A percentile compares a stretch with the other conserved stretches of the same genome.
These are phyloP conservation scores for Fraxinus dipetala DNA, from an alignment of 305 asterid genomes.

Conservation along the genomic window DNA sequence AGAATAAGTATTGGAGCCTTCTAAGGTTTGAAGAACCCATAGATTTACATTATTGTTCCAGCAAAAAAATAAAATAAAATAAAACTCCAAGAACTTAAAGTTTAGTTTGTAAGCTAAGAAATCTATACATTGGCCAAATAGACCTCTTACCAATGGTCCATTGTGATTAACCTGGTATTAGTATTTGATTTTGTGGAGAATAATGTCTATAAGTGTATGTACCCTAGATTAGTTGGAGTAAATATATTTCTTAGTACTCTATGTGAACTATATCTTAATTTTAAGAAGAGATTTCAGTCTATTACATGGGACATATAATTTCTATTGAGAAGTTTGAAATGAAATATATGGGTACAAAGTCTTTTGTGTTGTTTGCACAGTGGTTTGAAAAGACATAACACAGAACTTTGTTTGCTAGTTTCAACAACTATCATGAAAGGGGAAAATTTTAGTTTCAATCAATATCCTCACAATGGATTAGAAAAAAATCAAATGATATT, in stretches of 20 bases:
- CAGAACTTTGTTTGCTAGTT: not conserved
- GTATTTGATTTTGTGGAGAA: not conserved
- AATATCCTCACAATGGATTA: not conserved
- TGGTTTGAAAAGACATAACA: not conserved
- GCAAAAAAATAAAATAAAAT: too few species aligned
- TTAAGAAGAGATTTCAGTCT: not conserved
- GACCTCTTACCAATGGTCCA: not conserved
- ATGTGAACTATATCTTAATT: not conserved
- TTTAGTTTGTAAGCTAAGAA: not conserved
- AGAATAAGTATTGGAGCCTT: not conserved
- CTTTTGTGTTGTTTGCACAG: not conserved
- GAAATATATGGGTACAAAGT: not conserved
- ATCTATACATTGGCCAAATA: not conserved
- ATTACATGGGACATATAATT: not conserved
- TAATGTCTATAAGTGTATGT: not conserved
- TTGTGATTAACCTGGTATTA: not conserved
- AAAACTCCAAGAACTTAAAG: not conserved
- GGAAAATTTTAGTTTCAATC: not conserved
- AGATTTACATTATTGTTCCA: not conserved
- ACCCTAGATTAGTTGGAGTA: not conserved
- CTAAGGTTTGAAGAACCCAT: not conserved
- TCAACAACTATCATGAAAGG: not conserved
- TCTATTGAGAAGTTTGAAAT: not conserved
- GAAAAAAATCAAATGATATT: not conserved
- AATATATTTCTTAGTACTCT: not conserved